A percentile compares a stretch with the other conserved stretches of the same genome.
These are phyloP conservation scores for Candida glucosophila DNA, from an alignment of 1,139 yeast species.

Conservation along the genomic window DNA sequence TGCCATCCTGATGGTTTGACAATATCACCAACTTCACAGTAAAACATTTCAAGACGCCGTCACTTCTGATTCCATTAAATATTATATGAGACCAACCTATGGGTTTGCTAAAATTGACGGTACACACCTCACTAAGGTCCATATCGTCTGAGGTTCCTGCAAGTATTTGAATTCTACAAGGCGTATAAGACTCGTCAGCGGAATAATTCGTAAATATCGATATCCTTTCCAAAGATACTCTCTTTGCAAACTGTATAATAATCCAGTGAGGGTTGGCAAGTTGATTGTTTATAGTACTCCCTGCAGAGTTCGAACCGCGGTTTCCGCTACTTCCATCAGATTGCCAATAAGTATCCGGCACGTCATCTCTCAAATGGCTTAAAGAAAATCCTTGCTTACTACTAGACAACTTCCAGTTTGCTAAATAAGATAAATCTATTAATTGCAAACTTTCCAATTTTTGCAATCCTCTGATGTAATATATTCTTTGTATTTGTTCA, in stretches of 20 bases:
- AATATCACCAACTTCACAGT: constrained; percentile 60
- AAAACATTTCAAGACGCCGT: constrained; percentile 63
- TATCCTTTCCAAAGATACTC: constrained; percentile 61
- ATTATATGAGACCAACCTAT: constrained; percentile 80
- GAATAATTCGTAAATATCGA: constrained; percentile 61
- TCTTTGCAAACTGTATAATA: constrained; percentile 73
- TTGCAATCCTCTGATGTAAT: constrained; percentile 40
- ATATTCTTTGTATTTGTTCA: constrained; percentile 34
- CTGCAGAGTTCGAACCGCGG: constrained; percentile 13
- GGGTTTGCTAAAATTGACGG: constrained; percentile 60
- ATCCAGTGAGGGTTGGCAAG: constrained; percentile 75
- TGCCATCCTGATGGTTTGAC: constrained; percentile 91
- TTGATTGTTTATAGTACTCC: constrained; percentile 24
- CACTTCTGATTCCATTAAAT: constrained; percentile 53
- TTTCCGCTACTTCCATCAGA: constrained; percentile 64
- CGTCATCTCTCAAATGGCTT: constrained; percentile 62
- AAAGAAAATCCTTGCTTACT: constrained; percentile 68
- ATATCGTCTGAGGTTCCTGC: constrained; percentile 82
- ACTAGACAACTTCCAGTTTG: constrained; percentile 82
- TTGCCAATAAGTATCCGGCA: constrained; percentile 82
- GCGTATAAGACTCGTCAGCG: constrained; percentile 89
- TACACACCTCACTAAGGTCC: constrained; percentile 70
- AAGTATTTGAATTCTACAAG: constrained; percentile 57
- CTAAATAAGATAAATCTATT: constrained; percentile 70
- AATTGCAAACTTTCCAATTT: constrained; percentile 52